Evolutionary conservation across 257 asterid genomes (phyloP).

Genomic region (Penstemon newberryi): DNA sequence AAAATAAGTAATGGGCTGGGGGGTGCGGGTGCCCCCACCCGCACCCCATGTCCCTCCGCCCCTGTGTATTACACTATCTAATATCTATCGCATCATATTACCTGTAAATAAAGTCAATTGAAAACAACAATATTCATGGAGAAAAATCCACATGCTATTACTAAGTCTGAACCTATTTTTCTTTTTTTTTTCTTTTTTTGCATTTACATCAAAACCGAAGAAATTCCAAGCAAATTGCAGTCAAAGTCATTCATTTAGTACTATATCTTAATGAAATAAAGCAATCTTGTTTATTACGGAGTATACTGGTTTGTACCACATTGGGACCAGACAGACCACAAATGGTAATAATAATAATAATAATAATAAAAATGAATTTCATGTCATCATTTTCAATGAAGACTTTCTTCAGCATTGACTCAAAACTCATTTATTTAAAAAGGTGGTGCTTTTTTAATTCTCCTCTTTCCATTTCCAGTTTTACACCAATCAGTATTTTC

Average conservation of each 20-base stretch:
- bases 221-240: constrained; percentile 28
- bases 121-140: neutral
- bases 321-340: constrained; percentile 30
- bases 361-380: constrained; percentile 20
- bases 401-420: constrained; percentile 56
- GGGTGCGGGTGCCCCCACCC: no score
- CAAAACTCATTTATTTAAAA: constrained; percentile 18
- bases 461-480: neutral
- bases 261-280: neutral
- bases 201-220: constrained; percentile 19
- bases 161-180: neutral
- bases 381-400: constrained; percentile 38
- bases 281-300: neutral
- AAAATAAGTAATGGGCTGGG: no score
- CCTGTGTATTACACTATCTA: no score
- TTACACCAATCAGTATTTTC: constrained; percentile 26
- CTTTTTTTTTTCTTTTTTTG: neutral
- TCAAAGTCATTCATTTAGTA: constrained; percentile 29
- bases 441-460: constrained; percentile 6
- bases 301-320: constrained; percentile 19
- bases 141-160: neutral
- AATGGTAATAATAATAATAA: neutral
- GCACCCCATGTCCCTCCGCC: no score
- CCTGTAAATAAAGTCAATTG: no score
- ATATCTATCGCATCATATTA: no score